Evolutionary conservation across 2,329 filamentous ascomycete genomes (phyloP), one percentile per base, ranked within the genome.

Genomic region (Fusarium virguliforme): DNA sequence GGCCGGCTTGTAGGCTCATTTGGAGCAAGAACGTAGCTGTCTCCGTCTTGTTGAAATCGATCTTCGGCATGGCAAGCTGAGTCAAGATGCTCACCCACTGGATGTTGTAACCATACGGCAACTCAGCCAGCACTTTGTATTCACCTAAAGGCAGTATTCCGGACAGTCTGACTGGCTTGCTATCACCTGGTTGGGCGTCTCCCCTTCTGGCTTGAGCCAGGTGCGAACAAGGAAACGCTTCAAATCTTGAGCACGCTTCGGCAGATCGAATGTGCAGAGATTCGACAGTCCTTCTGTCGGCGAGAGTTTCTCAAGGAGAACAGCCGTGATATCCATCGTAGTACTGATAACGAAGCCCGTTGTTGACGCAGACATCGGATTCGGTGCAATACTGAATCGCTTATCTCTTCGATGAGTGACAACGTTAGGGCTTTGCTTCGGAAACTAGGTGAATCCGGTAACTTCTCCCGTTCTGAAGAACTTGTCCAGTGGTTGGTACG

Each of bases 141-240:
- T 92, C 88, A 0, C 85, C 83, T 0, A 88, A 64, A 0, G 84
- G 81, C 61, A 92, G 78, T 83, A 71, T 0, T 62, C 12, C 0
- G 89, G 87, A 57, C 88, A 90, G 0, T 75, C 55, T 0, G 70
- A 77, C 62, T 89, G 86, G 1, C 73, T 76, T 0, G 89, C 83
- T 13, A 92, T 82, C 0, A 87, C 84, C 0, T 81, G 69, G 61
- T 92, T 92, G 0, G 86, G 80, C 2, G 68, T 66, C 18, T 65
- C 15, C 0, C 73, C 70, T 10, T 71, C 28, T 4, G 71, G 68
- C 1, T 24, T 2, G 1, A 3, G 0, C 50, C 60, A 67, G 3
- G 53, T 65, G 1, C 64, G 71, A 1, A 34, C 5, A 3, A 76
- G 56, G 9, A 75, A 77, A 4, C n/a, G 51, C 2, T 69, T 37